phyloP scores from a whole-genome alignment of 2,329 filamentous ascomycete species.

The Ascochyta clinopodiicola region DNA sequence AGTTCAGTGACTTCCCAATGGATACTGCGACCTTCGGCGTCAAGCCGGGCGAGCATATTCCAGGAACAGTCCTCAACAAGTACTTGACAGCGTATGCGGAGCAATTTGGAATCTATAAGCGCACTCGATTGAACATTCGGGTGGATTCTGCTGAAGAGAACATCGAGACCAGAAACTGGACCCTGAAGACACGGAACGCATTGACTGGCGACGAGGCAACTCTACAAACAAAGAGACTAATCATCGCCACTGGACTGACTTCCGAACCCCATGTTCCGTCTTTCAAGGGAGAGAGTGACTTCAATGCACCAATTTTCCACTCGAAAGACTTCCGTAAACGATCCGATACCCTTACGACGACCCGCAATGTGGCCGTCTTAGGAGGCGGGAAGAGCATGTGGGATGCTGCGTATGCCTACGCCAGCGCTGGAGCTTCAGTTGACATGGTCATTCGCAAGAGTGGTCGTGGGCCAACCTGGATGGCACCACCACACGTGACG shows the following conservation, averaged over 20 bases:
- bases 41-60: conserved; percentile 63
- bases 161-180: conserved; percentile 32
- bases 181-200: conserved; percentile 1
- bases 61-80: conserved; percentile 61
- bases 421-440: conserved; percentile 62
- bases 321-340: conserved; percentile 58
- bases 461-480: conserved; percentile 67
- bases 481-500: conserved; percentile 68
- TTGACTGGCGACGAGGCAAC: conserved; percentile 4
- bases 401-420: conserved; percentile 67
- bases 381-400: conserved; percentile 69
- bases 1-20: conserved; percentile 50
- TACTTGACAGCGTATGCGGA: conserved; percentile 58
- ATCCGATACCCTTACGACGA: conserved; percentile 47
- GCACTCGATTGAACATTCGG: conserved; percentile 58
- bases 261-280: conserved; percentile 63
- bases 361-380: conserved; percentile 57
- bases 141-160: conserved; percentile 58
- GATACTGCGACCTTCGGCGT: conserved; percentile 43
- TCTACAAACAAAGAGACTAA: conserved; percentile 55
- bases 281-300: conserved; percentile 51
- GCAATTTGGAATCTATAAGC: conserved; percentile 55
- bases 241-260: conserved; percentile 68
- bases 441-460: conserved; percentile 65
- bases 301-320: conserved; percentile 64